Percentiles rank a stretch among this genome's conserved stretches.
phyloP scores from a whole-genome alignment of 1,284 basidiomycete genomes.

The Leccinum subatratum region DNA sequence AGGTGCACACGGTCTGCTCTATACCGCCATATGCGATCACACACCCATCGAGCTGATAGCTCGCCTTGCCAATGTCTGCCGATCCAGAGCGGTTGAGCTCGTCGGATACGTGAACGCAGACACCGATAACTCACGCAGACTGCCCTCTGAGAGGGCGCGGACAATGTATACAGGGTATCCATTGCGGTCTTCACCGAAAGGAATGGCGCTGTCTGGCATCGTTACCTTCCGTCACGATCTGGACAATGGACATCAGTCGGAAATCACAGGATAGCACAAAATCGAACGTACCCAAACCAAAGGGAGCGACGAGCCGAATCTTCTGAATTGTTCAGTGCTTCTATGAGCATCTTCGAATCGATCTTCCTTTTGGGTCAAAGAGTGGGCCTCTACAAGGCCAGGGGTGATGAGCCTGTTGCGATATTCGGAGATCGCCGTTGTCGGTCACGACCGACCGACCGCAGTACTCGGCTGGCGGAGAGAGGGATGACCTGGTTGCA shows the following conservation, averaged over 20 bases:
- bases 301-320: conserved; percentile 28
- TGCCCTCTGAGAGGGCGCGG: conserved; percentile 33
- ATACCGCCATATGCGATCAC: conserved; percentile 30
- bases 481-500: conserved; percentile 15
- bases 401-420: conserved; percentile 22
- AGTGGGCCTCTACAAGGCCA: conserved; percentile 11
- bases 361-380: conserved; percentile 24
- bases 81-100: neutral
- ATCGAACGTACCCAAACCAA: conserved; percentile 28
- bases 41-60: conserved; percentile 26
- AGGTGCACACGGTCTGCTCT: conserved; percentile 24
- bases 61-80: conserved; percentile 30
- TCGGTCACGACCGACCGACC: conserved; percentile 11
- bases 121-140: conserved; percentile 23
- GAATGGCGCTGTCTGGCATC: conserved; percentile 32
- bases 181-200: conserved; percentile 32
- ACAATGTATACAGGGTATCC: conserved; percentile 29
- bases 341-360: conserved; percentile 29
- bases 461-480: conserved; percentile 11
- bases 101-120: neutral
- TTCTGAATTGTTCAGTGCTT: conserved; percentile 31
- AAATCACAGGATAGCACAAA: neutral
- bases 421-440: conserved; percentile 23
- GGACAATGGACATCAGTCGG: neutral
- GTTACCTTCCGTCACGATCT: conserved; percentile 31